Base-by-base conservation (phyloP, 2,329 filamentous ascomycete species). In the Waltergamsia citrina region DNA sequence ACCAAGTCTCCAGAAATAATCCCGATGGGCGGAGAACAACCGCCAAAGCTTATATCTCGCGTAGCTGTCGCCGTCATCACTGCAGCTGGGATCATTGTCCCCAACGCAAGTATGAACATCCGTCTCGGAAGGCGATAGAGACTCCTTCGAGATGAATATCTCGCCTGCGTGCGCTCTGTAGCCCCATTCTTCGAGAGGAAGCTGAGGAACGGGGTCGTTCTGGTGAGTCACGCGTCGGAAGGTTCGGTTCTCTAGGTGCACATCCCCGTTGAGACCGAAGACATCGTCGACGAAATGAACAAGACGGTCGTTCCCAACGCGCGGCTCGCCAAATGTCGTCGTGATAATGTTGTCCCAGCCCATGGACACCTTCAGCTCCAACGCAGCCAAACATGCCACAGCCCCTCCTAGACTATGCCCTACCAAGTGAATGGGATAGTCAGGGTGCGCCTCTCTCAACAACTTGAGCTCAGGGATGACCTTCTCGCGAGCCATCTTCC, bases 1-100 rank as follows among this genome's bases (percentile, higher is more conserved):
- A 0, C 92, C 92, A 34, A 98, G 57, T 37, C 92, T 71, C 85
- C 86, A 94, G 59, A 98, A 96, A 57, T 98, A 98, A 60, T 98
- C 92, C 25, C 92, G 68, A 60, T 98, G 92, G 2, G 88, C 84
- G 56, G 93, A 94, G 51, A 96, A 81, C 7, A 95, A 63, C 58
- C 94, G 78, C 86, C 90, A 94, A n/a, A 93, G 70, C 54, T 81
- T 84, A 47, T 88, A 54, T 56, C 72, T 56, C 48, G 43, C 70
- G 22, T 17, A 27, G 17, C 24, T 18, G 23, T 17, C 21, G 16
- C 21, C 70, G 1, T 78, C 75, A 2, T 78, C 71, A 46, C 85
- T 86, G 53, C 90, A 96, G 1, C 58, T 51, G 2, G 62, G 58
- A 49, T 96, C 92, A 31, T 72, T 65, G 42, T 83, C 71, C 5